Conservation (phyloP, 495 filamentous ascomycete genomes). For the Polyplosphaeria fusca region DNA sequence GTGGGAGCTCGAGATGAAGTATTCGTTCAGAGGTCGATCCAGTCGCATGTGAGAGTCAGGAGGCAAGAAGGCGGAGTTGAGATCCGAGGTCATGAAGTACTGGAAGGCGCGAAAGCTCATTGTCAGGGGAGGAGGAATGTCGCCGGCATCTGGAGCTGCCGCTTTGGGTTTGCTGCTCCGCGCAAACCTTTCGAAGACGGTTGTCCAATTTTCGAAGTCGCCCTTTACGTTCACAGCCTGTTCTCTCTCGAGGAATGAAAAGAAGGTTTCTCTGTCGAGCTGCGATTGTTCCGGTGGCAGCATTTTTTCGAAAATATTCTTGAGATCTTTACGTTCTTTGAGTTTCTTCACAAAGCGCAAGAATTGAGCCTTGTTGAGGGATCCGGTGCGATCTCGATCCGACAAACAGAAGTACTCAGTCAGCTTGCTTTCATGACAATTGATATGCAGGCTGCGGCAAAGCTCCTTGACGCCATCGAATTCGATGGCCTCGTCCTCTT, state of each 20-base stretch:
- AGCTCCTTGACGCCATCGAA: slow-evolving; percentile 73
- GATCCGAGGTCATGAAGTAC: slow-evolving; percentile 69
- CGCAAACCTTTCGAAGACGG: slow-evolving; percentile 69
- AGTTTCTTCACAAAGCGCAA: slow-evolving; percentile 73
- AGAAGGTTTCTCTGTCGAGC: slow-evolving; percentile 62
- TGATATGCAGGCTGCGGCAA: slow-evolving; percentile 84
- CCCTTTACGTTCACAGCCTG: slow-evolving; percentile 73
- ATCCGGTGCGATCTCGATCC: slow-evolving; percentile 59
- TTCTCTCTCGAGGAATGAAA: slow-evolving; percentile 66
- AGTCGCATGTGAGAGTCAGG: slow-evolving; percentile 55
- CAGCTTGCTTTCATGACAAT: slow-evolving; percentile 72
- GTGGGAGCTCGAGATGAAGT: slow-evolving; percentile 97
- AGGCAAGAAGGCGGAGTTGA: slow-evolving; percentile 46
- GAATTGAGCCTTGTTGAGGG: slow-evolving; percentile 73
- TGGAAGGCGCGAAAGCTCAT: slow-evolving; percentile 76
- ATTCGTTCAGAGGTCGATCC: slow-evolving; percentile 87
- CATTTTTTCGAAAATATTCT: slow-evolving; percentile 59
- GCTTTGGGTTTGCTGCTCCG: slow-evolving; percentile 58
- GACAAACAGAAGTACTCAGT: slow-evolving; percentile 71
- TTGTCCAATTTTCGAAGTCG: slow-evolving; percentile 63
- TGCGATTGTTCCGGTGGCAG: slow-evolving; percentile 54
- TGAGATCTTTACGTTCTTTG: slow-evolving; percentile 80
- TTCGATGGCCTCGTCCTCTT: slow-evolving; percentile 66
- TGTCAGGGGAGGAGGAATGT: slow-evolving; percentile 37
- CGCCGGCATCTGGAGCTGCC: slow-evolving; percentile 37